Evolutionary conservation across 371 early-diverging fungal species (phyloP), one percentile per base, ranked within the genome.

Genomic region (Mortierella sp.): DNA sequence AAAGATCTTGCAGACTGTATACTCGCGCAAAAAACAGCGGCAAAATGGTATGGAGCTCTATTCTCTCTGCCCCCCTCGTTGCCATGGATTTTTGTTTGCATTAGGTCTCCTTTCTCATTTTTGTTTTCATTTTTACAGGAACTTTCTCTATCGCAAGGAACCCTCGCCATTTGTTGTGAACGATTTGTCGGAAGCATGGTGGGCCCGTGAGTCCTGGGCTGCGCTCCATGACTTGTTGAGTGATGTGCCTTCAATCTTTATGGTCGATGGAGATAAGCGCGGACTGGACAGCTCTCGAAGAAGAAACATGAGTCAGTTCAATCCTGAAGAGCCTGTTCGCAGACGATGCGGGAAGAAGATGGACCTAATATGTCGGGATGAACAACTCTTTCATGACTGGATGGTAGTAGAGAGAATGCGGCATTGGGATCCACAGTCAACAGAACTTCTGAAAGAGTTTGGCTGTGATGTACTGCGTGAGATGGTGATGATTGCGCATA

Each of bases 101-200:
- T n/a, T n/a, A n/a, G 37, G 37, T 37, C 37, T 37, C 9, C 26
- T 45, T 21, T 46, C n/a, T 44, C 21, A 44, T 15, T 11, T 46
- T 45, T 46, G 6, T 23, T 60, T 60, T 21, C n/a, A 21, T 46
- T 46, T 60, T 21, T 44, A 45, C 47, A 44, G 60, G 60, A 18
- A 60, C 46, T 46, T 60, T 45, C 60, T 60, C 21, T 60, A 60
- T 11, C 47, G 46, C 47, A 60, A 60, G 12, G 60, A 60, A 4
- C 45, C 60, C 25, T 46, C 60, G 21, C 46, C 45, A 3, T 60
- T 60, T 21, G 25, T 46, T 25, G 23, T 60, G 1, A 46, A 60
- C 25, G 60, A 60, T 46, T 26, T 60, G 43, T 58, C 58, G 58
- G 60, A 60, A 26, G 44, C 60, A 60, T 60, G 60, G 60, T 60